Evolutionary conservation across 2,329 filamentous ascomycete genomes (phyloP), one percentile per base, ranked within the genome.

Genomic region (Botryotinia calthae): DNA sequence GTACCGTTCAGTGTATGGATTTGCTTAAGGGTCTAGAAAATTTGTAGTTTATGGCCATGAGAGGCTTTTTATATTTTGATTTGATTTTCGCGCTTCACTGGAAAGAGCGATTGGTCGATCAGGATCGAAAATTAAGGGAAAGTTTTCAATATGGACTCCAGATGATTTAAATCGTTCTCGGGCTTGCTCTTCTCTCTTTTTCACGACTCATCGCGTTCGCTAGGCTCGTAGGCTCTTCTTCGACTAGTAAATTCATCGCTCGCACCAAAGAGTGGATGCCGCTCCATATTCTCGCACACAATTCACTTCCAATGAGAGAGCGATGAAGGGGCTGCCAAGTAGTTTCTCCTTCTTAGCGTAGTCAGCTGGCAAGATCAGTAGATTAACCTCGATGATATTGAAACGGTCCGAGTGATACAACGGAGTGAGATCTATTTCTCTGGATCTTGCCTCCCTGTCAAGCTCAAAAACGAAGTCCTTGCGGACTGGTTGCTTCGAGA

Each of bases 241-340:
- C 2, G 20, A 3, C 10, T 40, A 12, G 10, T 51, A 22, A 31
- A 65, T n/a, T 22, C 4, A 48, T 46, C 6, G 22, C 20, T 66
- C 44, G 31, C 63, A 66, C 63, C 63, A 66, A n/a, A 66, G 31
- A 18, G n/a, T 4, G 1, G 44, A n/a, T 22, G 25, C 44, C 4
- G 1, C 10, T 37, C 63, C 44, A 14, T n/a, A 10, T 25, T 37
- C 31, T 10, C 44, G 14, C 44, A 66, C 14, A 37, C 14, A 37
- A 31, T 46, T 66, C 6, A 37, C 63, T 12, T 66, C n/a, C 31
- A n/a, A 20, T 4, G 44, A 14, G 44, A 65, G n/a, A 4, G 3
- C 4, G 6, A 10, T 2, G 10, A 18, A 16, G 20, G 6, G 1
- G 20, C 6, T 10, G 18, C 1, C 7, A 3, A 9, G 22, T n/a